These are phyloP conservation scores for Exophiala dermatitidis DNA, from an alignment of 2,329 filamentous ascomycete genomes.

Conservation along the genomic window DNA sequence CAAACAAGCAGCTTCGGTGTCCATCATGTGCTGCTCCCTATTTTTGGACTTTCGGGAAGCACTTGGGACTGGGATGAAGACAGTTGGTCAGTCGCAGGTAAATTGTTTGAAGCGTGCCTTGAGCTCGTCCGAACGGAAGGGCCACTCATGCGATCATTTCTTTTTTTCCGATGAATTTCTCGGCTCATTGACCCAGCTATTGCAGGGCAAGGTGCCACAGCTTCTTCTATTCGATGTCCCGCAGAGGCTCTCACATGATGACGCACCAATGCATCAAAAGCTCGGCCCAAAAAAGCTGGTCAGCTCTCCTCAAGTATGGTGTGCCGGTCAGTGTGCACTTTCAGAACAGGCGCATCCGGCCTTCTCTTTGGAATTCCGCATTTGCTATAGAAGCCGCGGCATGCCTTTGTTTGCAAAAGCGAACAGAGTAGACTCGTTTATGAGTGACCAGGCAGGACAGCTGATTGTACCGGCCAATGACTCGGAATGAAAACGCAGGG, in stretches of 20 bases:
- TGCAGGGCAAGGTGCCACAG: constrained; percentile 10
- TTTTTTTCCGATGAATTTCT: background rate
- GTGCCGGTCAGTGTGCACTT: constrained; percentile 1
- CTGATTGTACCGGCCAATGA: constrained; percentile 17
- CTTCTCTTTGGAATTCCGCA: background rate
- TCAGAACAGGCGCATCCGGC: background rate
- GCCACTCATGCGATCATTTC: background rate
- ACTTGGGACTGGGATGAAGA: background rate
- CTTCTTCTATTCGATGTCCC: constrained; percentile 8
- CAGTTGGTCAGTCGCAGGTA: constrained; percentile 2
- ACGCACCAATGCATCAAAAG: background rate
- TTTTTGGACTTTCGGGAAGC: background rate
- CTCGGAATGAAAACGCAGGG: constrained; percentile 18
- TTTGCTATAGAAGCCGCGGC: constrained; percentile 9
- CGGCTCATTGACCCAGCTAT: constrained; percentile 1
- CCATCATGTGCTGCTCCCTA: too few relatives aligned
- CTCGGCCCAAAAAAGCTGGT: background rate
- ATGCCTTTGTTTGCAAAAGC: constrained; percentile 18
- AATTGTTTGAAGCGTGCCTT: constrained; percentile 9
- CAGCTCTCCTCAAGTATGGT: background rate
- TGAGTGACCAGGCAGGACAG: background rate
- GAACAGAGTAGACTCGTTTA: constrained; percentile 10
- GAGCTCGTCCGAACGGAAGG: constrained; percentile 9
- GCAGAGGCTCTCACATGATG: constrained; percentile 5
- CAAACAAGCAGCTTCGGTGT: constrained; percentile 1